Conservation (phyloP, 768 basidiomycete genomes). For the Calvatia gigantea region DNA sequence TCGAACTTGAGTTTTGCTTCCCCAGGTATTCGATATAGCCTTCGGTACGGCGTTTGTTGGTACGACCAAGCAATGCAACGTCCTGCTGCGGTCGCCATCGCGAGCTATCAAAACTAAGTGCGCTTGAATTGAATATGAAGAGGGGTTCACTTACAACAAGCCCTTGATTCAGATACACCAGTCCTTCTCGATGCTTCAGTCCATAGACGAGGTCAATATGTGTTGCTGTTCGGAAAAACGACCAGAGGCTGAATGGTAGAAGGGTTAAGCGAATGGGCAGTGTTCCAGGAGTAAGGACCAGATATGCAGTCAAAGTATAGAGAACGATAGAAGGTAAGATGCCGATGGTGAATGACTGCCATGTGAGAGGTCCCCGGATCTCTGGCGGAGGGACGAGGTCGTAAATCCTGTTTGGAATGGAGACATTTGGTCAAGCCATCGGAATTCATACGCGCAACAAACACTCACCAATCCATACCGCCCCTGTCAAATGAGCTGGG, state of each 20-base stretch:
- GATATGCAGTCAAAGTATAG: constrained; percentile 50
- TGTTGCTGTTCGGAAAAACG: constrained; percentile 38
- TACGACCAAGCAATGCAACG: constrained; percentile 40
- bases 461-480: neutral
- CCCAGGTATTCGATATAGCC: constrained; percentile 15
- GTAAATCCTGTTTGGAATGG: constrained; percentile 18
- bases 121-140: neutral
- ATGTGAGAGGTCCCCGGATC: constrained; percentile 31
- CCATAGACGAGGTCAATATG: constrained; percentile 37
- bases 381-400: constrained; percentile 26
- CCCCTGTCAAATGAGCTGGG: neutral
- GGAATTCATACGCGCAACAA: neutral
- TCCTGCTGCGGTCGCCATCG: constrained; percentile 31
- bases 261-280: constrained; percentile 39
- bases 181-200: constrained; percentile 25
- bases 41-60: constrained; percentile 28
- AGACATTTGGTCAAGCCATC: neutral
- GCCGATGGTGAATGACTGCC: constrained; percentile 28
- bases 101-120: constrained; percentile 24
- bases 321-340: constrained; percentile 38
- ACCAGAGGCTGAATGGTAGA: constrained; percentile 45
- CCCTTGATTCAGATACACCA: constrained; percentile 42
- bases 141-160: constrained; percentile 32
- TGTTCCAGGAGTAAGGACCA: constrained; percentile 48
- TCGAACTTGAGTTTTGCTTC: constrained; percentile 11